Conservation (phyloP, 2,329 filamentous ascomycete genomes). For the Daldinia sp. region DNA sequence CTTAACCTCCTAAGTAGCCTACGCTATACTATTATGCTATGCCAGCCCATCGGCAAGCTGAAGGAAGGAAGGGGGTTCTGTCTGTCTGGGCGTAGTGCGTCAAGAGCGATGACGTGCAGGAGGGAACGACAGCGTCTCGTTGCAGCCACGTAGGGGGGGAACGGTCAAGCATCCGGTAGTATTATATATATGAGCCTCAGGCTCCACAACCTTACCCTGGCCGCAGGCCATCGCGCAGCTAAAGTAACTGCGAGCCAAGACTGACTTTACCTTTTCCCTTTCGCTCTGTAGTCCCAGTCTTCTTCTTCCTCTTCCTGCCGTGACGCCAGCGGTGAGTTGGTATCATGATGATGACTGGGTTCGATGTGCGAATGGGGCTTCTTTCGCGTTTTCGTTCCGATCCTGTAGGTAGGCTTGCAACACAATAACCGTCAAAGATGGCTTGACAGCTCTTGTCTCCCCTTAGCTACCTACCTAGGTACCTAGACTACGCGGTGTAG, state of each 20-base stretch:
- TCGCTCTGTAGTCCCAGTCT: not conserved
- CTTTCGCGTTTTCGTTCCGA: conserved; percentile 39
- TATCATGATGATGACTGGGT: not conserved
- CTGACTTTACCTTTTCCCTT: not conserved
- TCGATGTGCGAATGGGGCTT: conserved; percentile 14
- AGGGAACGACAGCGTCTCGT: conserved; percentile 16
- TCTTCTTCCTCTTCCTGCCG: not conserved
- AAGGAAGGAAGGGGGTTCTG: not conserved
- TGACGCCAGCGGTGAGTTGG: conserved; percentile 1
- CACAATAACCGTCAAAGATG: conserved; percentile 22
- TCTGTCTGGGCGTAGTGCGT: conserved; percentile 2
- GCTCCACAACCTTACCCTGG: conserved; percentile 25
- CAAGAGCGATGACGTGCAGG: conserved; percentile 16
- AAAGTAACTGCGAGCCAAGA: conserved; percentile 7
- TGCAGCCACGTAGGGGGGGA: conserved; percentile 10
- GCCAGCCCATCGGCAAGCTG: not conserved
- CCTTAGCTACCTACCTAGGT: not conserved
- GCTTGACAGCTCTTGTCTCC: conserved; percentile 6
- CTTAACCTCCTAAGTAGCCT: not conserved
- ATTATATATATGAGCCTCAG: conserved; percentile 39
- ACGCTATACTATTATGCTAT: conserved; percentile 7
- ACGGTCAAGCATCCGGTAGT: conserved; percentile 19
- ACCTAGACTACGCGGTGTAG: not conserved
- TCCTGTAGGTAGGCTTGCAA: conserved; percentile 44
- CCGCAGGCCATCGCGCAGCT: conserved; percentile 1